Base-by-base conservation (phyloP, 1,284 basidiomycete species). In the Pyrrhoderma noxium region DNA sequence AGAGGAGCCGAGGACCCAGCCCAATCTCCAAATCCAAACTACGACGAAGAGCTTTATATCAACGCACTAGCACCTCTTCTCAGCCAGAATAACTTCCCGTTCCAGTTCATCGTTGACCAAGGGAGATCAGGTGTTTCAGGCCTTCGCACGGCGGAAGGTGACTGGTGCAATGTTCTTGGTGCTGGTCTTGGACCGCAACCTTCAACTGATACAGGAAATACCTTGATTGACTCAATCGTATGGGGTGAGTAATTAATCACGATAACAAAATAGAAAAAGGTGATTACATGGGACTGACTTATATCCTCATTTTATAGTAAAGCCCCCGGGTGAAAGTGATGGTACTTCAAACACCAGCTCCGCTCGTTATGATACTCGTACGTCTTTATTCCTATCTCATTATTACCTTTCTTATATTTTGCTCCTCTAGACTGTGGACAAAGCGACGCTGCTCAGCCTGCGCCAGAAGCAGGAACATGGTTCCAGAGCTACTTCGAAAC, bases 281-380 rank as follows among this genome's bases (percentile, higher is more conserved):
- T n/a, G n/a, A n/a, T n/a, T n/a, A n/a, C n/a, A n/a, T n/a, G n/a
- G 11, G 14, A 8, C 41, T 59, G 58, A 47, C 58, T 56, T 59
- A 53, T 8, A 14, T n/a, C 35, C 3, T 16, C 16, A 34, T 19
- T 3, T 44, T 34, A 5, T n/a, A 43, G 42, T 64, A 51, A 64
- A 64, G 60, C 61, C 62, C n/a, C 59, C 60, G 40, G 62, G 61
- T 49, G 62, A 63, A 53, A 59, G 54, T 34, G 62, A 63, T 47
- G 62, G 62, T 35, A 62, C 62, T n/a, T 61, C 61, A 34, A 54
- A 64, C 56, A 54, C 61, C 19, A 55, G 52, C 41, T 45, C 62
- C n/a, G 2, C 54, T 5, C 61, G 62, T 41, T 64, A 59, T 52
- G 63, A 64, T 56, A 54, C 57, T 53, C 54, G 54, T 55, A 44